Base-by-base conservation (phyloP, 495 filamentous ascomycete species). In the Penicillium maclennaniae region DNA sequence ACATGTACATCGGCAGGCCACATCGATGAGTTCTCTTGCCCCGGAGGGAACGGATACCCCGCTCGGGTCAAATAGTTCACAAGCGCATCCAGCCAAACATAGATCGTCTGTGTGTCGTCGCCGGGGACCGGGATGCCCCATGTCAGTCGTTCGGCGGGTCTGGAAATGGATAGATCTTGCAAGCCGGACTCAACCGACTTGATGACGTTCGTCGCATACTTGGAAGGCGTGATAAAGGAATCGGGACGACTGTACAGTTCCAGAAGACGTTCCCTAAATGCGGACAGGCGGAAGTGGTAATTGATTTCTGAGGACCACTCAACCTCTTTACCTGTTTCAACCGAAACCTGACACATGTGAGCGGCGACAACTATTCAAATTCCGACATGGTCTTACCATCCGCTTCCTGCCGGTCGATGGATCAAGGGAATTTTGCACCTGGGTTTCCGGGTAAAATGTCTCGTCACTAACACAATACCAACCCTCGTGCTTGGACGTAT, bases 401-500 rank as follows among this genome's bases (percentile, higher is more conserved):
- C 84, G 82, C 56, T 88, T 90, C 55, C 83, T 76, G 6, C 95
- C 92, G 0, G 91, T 97, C 19, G 82, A 72, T 16, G 89, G 86
- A 61, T 93, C 90, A 21, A 90, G 64, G 48, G 83, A 80, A 54
- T 85, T 81, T 58, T 88, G 84, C 25, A 97, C 81, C 54, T 80
- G 76, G 0, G 82, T 79, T 45, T 85, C 79, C 6, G 93, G 90
- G 65, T 96, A 97, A 68, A 92, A 98, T 10, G 92, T 91, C 75
- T 98, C 93, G 66, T 98, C 93, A 69, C 88, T 87, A 45, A 98
- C 88, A 45, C 86, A 93, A 65, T 98, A 98, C 93, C 93, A 98
- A 7, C 93, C 93, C 60, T 88, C 83, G 63, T 97, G 95, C 61
- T 89, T 92, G 7, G 80, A 78, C 37, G 82, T 79, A 70, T 97